Evolutionary conservation across 192 early-diverging fungal genomes (phyloP).

Genomic region (Geosiphon pyriformis): DNA sequence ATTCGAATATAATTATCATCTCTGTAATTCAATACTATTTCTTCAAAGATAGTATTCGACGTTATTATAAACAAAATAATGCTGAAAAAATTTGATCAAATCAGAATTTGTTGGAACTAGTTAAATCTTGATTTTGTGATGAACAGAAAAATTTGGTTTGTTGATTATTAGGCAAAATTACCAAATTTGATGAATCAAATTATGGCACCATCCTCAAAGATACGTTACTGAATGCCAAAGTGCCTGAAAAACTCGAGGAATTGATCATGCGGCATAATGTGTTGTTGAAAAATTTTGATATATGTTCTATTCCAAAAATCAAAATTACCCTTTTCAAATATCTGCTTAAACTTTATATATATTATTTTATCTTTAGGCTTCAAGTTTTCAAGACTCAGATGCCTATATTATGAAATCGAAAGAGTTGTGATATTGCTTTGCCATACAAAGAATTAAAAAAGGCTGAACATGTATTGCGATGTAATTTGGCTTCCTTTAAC

Average conservation of each 20-base stretch:
- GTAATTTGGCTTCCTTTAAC: neutral
- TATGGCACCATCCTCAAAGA: slow-evolving; percentile 3
- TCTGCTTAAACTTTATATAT: too few relatives aligned
- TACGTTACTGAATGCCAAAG: slow-evolving; percentile 10
- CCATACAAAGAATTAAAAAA: slow-evolving; percentile 22
- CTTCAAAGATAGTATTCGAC: too few relatives aligned
- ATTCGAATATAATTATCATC: too few relatives aligned
- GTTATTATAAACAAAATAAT: too few relatives aligned
- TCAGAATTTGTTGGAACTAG: too few relatives aligned
- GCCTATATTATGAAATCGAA: slow-evolving; percentile 10
- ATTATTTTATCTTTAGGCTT: neutral
- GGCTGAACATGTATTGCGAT: neutral
- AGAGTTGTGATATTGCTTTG: slow-evolving; percentile 12
- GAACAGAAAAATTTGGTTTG: too few relatives aligned
- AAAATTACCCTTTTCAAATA: neutral
- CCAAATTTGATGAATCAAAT: too few relatives aligned
- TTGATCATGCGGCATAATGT: slow-evolving; percentile 6
- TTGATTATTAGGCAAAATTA: too few relatives aligned
- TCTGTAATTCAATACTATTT: too few relatives aligned
- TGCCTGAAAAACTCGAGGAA: slow-evolving; percentile 9
- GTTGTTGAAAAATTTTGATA: neutral
- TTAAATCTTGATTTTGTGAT: too few relatives aligned
- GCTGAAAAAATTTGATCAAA: too few relatives aligned
- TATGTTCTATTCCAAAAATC: neutral
- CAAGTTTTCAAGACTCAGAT: neutral